Evolutionary conservation across 148 eudicot genomes (phyloP).

Genomic region (Amaranthus cruentus): DNA sequence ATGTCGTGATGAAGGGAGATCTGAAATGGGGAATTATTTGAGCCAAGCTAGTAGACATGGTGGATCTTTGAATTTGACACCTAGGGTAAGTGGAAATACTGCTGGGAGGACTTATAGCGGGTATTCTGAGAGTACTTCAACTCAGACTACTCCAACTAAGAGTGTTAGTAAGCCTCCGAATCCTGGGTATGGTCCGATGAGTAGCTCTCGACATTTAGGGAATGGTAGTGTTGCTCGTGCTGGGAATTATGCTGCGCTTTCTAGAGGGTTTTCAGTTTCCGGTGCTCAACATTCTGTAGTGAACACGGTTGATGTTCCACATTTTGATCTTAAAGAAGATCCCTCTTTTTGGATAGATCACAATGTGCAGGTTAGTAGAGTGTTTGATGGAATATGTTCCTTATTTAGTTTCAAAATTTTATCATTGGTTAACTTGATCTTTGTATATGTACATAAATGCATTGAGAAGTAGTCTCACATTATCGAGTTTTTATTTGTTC

Average conservation of each 20-base stretch:
- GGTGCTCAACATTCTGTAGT: conserved; percentile 34
- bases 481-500: not conserved
- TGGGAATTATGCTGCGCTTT: conserved; percentile 41
- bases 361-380: conserved; percentile 66
- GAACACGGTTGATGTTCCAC: conserved; percentile 66
- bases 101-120: conserved; percentile 33
- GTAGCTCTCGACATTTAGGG: conserved; percentile 41
- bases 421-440: not conserved
- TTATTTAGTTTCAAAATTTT: too few species aligned
- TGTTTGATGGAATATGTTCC: not conserved
- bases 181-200: conserved; percentile 45
- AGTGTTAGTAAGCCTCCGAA: conserved; percentile 78
- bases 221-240: conserved; percentile 44
- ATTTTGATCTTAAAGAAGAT: conserved; percentile 91
- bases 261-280: conserved; percentile 54
- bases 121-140: conserved; percentile 47
- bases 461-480: not conserved
- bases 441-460: not conserved
- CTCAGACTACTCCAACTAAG: conserved; percentile 75
- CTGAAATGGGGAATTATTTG: conserved; percentile 19
- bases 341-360: conserved; percentile 98
- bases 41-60: conserved; percentile 28
- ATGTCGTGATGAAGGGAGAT: conserved; percentile 31
- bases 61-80: conserved; percentile 40
- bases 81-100: conserved; percentile 37